Conservation (phyloP, 164 flowering plant species). For the Macadamia tetraphylla region DNA sequence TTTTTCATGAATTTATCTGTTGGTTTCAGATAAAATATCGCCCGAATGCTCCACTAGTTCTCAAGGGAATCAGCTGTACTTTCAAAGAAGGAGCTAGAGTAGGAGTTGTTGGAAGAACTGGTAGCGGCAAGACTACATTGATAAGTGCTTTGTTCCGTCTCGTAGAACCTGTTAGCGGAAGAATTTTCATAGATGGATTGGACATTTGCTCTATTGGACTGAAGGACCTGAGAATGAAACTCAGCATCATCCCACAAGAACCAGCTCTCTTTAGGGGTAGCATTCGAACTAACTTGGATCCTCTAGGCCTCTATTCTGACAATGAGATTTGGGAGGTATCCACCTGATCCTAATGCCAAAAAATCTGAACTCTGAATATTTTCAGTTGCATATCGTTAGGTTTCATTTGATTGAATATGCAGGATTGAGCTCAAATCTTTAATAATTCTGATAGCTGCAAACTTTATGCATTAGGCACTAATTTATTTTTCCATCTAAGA, state of each 20-base stretch:
- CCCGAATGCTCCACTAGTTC: slow-evolving; percentile 72
- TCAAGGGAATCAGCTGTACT: slow-evolving; percentile 77
- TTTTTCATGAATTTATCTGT: not conserved
- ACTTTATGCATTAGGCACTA: too few relatives aligned
- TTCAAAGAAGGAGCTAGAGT: slow-evolving; percentile 68
- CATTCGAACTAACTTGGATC: slow-evolving; percentile 75
- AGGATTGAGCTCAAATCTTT: too few relatives aligned
- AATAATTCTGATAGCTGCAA: too few relatives aligned
- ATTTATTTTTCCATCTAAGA: too few relatives aligned
- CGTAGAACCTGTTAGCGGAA: slow-evolving; percentile 72
- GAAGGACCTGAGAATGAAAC: slow-evolving; percentile 66
- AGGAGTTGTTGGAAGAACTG: slow-evolving; percentile 92
- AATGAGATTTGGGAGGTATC: slow-evolving; percentile 75
- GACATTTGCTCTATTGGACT: slow-evolving; percentile 72
- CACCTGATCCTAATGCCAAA: not conserved
- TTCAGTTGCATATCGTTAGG: too few relatives aligned
- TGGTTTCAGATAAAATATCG: slow-evolving; percentile 65
- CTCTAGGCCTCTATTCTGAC: slow-evolving; percentile 68
- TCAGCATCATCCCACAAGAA: slow-evolving; percentile 90
- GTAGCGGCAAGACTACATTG: slow-evolving; percentile 85
- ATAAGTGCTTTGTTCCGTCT: slow-evolving; percentile 78
- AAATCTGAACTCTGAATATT: too few relatives aligned
- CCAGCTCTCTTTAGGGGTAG: slow-evolving; percentile 82
- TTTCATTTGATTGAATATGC: too few relatives aligned
- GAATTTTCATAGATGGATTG: slow-evolving; percentile 58